Conservation (phyloP, 2,329 filamentous ascomycete species). For the Fusarium pseudograminearum region DNA sequence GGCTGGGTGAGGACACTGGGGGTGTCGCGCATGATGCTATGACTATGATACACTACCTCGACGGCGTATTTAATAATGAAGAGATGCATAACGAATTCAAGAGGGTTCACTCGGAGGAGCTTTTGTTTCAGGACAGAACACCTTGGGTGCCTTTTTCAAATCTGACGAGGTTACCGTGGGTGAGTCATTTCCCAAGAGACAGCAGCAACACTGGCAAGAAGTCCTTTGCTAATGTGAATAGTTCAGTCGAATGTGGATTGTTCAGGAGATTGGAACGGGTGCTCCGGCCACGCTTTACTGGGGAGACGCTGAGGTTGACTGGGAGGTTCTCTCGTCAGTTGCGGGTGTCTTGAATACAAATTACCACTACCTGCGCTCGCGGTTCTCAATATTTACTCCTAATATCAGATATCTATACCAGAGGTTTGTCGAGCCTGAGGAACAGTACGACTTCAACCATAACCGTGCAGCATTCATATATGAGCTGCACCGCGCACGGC, state of each 20-base stretch:
- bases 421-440: slow-evolving; percentile 52
- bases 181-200: slow-evolving; percentile 36
- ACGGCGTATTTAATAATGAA: slow-evolving; percentile 50
- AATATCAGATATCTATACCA: slow-evolving; percentile 51
- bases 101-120: slow-evolving; percentile 48
- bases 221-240: slow-evolving; percentile 23
- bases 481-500: slow-evolving; percentile 53
- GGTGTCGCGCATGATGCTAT: slow-evolving; percentile 48
- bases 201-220: background rate
- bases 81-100: slow-evolving; percentile 47
- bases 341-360: slow-evolving; percentile 50
- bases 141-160: slow-evolving; percentile 52
- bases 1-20: slow-evolving; percentile 51
- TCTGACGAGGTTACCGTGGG: slow-evolving; percentile 51
- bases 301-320: slow-evolving; percentile 51
- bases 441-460: slow-evolving; percentile 44
- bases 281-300: slow-evolving; percentile 52
- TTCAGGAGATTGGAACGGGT: slow-evolving; percentile 53
- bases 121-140: slow-evolving; percentile 45
- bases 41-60: slow-evolving; percentile 46
- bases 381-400: slow-evolving; percentile 50
- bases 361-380: slow-evolving; percentile 51
- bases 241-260: slow-evolving; percentile 55
- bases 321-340: slow-evolving; percentile 50
- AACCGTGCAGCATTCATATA: slow-evolving; percentile 53